A percentile compares a stretch with the other conserved stretches of the same genome.
Evolutionary conservation across 2,329 filamentous ascomycete species (phyloP).

Genomic region (Aspergillus alliaceus): DNA sequence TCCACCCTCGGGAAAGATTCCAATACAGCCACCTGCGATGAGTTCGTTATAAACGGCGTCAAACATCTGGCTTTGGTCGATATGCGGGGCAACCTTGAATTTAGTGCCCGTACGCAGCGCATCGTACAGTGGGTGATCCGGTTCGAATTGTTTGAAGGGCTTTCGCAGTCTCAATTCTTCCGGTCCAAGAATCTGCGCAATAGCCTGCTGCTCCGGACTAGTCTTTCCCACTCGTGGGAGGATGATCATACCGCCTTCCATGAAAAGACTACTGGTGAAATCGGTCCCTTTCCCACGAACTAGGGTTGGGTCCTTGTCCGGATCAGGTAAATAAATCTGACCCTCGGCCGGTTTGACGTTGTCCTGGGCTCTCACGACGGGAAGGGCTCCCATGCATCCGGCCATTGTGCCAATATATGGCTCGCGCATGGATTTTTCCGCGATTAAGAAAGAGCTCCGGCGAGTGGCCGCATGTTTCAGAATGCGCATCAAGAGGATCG

Average conservation of each 20-base stretch:
- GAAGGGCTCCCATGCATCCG: constrained; percentile 80
- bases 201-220: constrained; percentile 73
- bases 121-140: constrained; percentile 66
- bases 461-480: constrained; percentile 83
- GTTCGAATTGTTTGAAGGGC: constrained; percentile 63
- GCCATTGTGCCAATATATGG: constrained; percentile 86
- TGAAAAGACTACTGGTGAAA: constrained; percentile 70
- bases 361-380: constrained; percentile 91
- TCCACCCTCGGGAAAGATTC: constrained; percentile 95
- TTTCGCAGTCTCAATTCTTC: constrained; percentile 86
- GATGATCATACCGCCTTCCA: constrained; percentile 80
- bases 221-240: constrained; percentile 80
- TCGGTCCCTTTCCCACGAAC: constrained; percentile 78
- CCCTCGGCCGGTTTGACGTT: constrained; percentile 76
- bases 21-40: constrained; percentile 80
- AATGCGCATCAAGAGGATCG: constrained; percentile 87
- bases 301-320: constrained; percentile 77
- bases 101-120: constrained; percentile 70
- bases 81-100: constrained; percentile 87
- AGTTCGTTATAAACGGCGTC: constrained; percentile 86
- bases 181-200: constrained; percentile 75
- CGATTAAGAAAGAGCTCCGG: constrained; percentile 88
- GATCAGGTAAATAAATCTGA: constrained; percentile 84
- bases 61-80: constrained; percentile 92
- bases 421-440: constrained; percentile 90